phyloP scores from a whole-genome alignment of 106 monocot species.

The Hemerocallis citrina region DNA sequence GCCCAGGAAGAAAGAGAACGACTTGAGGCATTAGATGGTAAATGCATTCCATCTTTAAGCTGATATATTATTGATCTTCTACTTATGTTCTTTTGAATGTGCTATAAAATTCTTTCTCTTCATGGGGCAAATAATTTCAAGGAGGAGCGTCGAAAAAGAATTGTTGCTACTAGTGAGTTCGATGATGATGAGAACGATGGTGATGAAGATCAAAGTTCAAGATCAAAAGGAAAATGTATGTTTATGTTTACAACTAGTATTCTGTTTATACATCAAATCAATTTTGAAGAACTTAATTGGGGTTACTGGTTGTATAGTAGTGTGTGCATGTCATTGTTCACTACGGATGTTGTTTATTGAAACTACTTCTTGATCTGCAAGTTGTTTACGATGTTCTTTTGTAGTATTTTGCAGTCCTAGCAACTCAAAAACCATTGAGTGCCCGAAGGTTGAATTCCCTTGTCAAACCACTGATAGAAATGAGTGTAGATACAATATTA shows the following conservation, averaged over 20 bases:
- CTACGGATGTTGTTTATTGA: background rate
- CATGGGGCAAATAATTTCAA: conserved; percentile 19
- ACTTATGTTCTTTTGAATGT: background rate
- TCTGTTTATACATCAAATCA: background rate
- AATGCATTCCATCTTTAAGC: background rate
- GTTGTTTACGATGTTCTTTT: conserved; percentile 87
- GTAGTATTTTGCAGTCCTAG: conserved; percentile 77
- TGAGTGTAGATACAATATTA: conserved; percentile 80
- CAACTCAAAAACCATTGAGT: conserved; percentile 48
- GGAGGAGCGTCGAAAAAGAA: conserved; percentile 81
- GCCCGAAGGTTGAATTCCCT: conserved; percentile 52
- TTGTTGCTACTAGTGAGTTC: conserved; percentile 52
- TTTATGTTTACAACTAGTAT: background rate
- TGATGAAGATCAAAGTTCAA: conserved; percentile 15
- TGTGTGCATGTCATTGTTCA: background rate
- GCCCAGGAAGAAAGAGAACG: conserved; percentile 95
- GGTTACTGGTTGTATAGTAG: too few relatives aligned
- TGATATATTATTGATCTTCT: too few relatives aligned
- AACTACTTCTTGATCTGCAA: conserved; percentile 42
- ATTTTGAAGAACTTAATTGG: too few relatives aligned
- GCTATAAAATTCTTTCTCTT: background rate
- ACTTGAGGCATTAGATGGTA: conserved; percentile 78
- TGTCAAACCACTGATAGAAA: conserved; percentile 84
- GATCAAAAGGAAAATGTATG: conserved; percentile 70
- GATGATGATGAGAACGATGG: conserved; percentile 47